Conservation (phyloP, 1,284 basidiomycete species). For the Cryptococcus wingfieldii region DNA sequence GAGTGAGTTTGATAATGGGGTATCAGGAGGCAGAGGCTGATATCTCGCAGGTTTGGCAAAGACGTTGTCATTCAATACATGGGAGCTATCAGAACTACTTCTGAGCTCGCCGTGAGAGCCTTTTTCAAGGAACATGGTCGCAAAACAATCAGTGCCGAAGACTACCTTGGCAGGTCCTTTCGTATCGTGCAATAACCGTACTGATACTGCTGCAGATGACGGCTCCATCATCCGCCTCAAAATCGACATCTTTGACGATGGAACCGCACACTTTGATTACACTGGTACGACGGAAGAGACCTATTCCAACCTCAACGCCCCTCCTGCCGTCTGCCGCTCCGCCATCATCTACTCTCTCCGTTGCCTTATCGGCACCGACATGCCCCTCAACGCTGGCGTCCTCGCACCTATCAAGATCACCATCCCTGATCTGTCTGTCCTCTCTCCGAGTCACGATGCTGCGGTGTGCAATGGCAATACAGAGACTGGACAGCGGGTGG, state of each 20-base stretch:
- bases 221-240: constrained; percentile 52
- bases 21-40: too few relatives aligned
- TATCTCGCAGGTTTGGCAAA: constrained; percentile 50
- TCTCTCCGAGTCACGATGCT: constrained; percentile 77
- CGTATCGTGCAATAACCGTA: neutral
- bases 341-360: constrained; percentile 93
- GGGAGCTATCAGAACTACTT: constrained; percentile 80
- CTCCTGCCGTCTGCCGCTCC: constrained; percentile 81
- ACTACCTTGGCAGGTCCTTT: constrained; percentile 19
- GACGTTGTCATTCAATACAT: constrained; percentile 59
- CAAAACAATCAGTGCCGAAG: constrained; percentile 58
- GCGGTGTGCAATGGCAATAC: constrained; percentile 94
- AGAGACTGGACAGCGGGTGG: constrained; percentile 85
- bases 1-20: constrained; percentile 12
- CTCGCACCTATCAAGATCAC: constrained; percentile 37
- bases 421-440: constrained; percentile 51
- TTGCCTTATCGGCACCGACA: constrained; percentile 84
- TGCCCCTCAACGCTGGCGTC: constrained; percentile 57
- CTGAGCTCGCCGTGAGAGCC: constrained; percentile 79
- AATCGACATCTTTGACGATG: constrained; percentile 76
- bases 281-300: constrained; percentile 81
- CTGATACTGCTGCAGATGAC: constrained; percentile 24
- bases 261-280: constrained; percentile 86
- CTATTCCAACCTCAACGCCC: constrained; percentile 47
- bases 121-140: constrained; percentile 68